These are phyloP conservation scores for Gomphus sp. DNA, from an alignment of 1,284 basidiomycete genomes.

Conservation along the genomic window DNA sequence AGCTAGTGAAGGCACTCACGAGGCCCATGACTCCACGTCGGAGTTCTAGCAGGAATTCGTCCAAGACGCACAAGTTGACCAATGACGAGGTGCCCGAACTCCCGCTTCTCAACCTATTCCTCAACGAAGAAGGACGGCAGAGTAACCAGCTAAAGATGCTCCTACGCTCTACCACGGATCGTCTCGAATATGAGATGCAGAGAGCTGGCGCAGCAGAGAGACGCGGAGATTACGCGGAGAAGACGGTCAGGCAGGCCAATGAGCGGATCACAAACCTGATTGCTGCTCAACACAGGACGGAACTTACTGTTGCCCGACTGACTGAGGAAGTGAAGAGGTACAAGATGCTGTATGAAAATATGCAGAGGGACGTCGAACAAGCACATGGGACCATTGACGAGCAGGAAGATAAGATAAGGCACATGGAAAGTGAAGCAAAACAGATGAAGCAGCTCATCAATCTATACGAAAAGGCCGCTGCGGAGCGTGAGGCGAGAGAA, in stretches of 20 bases:
- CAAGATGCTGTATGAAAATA: slow-evolving; percentile 38
- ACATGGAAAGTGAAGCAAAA: slow-evolving; percentile 36
- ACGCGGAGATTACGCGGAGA: slow-evolving; percentile 46
- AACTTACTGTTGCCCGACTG: slow-evolving; percentile 35
- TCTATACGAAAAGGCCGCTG: slow-evolving; percentile 36
- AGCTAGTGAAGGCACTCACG: slow-evolving; percentile 1
- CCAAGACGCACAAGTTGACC: neutral
- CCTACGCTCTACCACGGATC: slow-evolving; percentile 42
- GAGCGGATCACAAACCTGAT: slow-evolving; percentile 34
- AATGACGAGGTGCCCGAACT: neutral
- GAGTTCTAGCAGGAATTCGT: neutral
- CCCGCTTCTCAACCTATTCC: slow-evolving; percentile 29
- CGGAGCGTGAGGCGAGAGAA: slow-evolving; percentile 39
- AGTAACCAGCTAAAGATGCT: slow-evolving; percentile 45
- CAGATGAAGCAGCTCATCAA: slow-evolving; percentile 38
- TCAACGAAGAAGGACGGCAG: slow-evolving; percentile 57
- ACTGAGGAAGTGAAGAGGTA: slow-evolving; percentile 40
- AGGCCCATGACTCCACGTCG: slow-evolving; percentile 2
- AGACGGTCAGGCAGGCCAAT: slow-evolving; percentile 32
- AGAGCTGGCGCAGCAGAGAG: slow-evolving; percentile 41
- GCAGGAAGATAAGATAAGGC: slow-evolving; percentile 35
- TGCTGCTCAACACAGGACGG: slow-evolving; percentile 34
- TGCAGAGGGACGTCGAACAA: slow-evolving; percentile 39
- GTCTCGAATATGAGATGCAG: slow-evolving; percentile 47
- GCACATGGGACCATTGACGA: slow-evolving; percentile 32